Evolutionary conservation across 176 grass and related monocot genomes (phyloP).

Genomic region (Zoysia pacifica): DNA sequence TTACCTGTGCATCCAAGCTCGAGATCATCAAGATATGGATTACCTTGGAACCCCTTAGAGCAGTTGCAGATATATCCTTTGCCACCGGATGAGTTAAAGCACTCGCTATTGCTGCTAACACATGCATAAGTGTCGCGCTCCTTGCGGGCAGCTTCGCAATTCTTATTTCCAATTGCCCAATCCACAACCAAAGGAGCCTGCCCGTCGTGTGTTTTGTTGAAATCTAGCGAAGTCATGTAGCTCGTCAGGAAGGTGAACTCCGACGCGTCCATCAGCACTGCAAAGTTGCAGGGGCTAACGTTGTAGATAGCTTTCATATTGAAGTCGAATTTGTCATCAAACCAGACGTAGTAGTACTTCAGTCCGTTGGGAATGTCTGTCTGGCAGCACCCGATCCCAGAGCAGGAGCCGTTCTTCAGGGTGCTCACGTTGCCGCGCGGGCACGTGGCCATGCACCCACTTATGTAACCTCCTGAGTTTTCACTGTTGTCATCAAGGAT

Average conservation of each 20-base stretch:
- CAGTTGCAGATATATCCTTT: too few species aligned
- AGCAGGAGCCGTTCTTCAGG: slow-evolving; percentile 26
- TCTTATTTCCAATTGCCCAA: slow-evolving; percentile 30
- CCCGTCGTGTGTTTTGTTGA: not conserved
- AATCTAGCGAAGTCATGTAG: not conserved
- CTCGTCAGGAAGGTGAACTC: not conserved
- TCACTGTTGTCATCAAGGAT: not conserved
- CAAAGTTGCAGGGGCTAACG: slow-evolving; percentile 28
- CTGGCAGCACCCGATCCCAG: slow-evolving; percentile 50
- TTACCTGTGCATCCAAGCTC: not conserved
- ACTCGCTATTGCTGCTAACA: too few species aligned
- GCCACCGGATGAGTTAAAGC: too few species aligned
- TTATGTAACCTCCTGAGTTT: not conserved
- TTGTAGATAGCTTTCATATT: not conserved
- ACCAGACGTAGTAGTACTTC: not conserved
- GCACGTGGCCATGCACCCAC: slow-evolving; percentile 17
- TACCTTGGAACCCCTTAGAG: too few species aligned
- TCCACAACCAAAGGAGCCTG: not conserved
- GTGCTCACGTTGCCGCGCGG: accelerated
- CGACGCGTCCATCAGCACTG: slow-evolving; percentile 11
- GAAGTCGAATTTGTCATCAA: not conserved
- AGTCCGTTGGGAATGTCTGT: slow-evolving; percentile 28
- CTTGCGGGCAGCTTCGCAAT: not conserved
- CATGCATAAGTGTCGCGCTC: too few species aligned
- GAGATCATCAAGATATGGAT: not conserved